Evolutionary conservation across 2,329 filamentous ascomycete genomes (phyloP).

Genomic region (Xylariaceae sp.): DNA sequence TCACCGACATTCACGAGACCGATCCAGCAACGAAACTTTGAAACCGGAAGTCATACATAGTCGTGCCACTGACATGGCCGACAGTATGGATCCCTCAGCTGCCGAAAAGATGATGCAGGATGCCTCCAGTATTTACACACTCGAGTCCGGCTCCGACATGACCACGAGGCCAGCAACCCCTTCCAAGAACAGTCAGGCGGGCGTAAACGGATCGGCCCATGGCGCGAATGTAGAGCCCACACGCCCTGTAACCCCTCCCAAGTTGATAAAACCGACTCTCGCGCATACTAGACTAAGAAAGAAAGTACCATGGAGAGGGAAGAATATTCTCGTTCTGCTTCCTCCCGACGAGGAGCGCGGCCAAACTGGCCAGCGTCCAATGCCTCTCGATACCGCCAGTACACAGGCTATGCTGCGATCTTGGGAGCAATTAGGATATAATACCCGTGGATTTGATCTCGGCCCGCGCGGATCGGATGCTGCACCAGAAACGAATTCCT

Average conservation of each 20-base stretch:
- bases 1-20: constrained; percentile 40
- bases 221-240: constrained; percentile 19
- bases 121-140: constrained; percentile 27
- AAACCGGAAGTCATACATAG: constrained; percentile 36
- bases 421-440: constrained; percentile 67
- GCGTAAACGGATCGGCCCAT: constrained; percentile 28
- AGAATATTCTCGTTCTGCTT: constrained; percentile 65
- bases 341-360: constrained; percentile 64
- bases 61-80: constrained; percentile 15
- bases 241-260: constrained; percentile 27
- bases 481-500: constrained; percentile 43
- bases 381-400: constrained; percentile 51
- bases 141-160: constrained; percentile 27
- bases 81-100: constrained; percentile 27
- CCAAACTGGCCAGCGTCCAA: constrained; percentile 46
- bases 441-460: constrained; percentile 63
- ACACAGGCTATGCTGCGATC: constrained; percentile 57
- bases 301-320: constrained; percentile 69
- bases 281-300: constrained; percentile 56
- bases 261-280: constrained; percentile 35
- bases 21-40: constrained; percentile 54
- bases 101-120: constrained; percentile 25
- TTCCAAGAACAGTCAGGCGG: constrained; percentile 29
- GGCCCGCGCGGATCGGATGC: constrained; percentile 33
- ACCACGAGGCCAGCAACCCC: constrained; percentile 32